Percentiles rank a stretch among this genome's conserved stretches.
phyloP scores from a whole-genome alignment of 139 green algal species.

The Chlamydomonas schloesseri region DNA sequence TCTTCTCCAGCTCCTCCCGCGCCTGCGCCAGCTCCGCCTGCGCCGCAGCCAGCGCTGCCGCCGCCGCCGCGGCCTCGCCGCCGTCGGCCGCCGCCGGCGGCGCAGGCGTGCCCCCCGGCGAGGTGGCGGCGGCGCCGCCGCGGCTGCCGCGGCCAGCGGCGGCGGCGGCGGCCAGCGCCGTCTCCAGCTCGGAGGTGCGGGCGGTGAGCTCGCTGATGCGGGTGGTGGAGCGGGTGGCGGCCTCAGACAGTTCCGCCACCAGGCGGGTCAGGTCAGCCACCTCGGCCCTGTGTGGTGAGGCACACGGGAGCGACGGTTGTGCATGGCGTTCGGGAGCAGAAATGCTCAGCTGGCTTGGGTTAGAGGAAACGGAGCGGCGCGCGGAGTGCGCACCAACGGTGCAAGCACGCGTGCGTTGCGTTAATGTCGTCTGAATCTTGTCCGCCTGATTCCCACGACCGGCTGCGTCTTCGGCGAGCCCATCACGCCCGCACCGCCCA shows the following conservation, averaged over 20 bases:
- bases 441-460: too few relatives aligned
- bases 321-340: too few relatives aligned
- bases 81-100: neutral
- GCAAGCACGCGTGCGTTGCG: too few relatives aligned
- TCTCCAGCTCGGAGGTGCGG: neutral
- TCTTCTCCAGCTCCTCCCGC: constrained; percentile 41
- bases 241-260: constrained; percentile 12
- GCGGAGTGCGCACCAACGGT: too few relatives aligned
- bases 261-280: constrained; percentile 1
- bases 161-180: neutral
- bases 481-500: too few relatives aligned
- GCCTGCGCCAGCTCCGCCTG: neutral
- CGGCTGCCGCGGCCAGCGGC: neutral
- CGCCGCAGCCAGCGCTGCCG: neutral
- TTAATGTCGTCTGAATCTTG: too few relatives aligned
- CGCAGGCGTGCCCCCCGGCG: constrained; percentile 7
- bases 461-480: too few relatives aligned
- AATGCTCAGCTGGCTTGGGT: too few relatives aligned
- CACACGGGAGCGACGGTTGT: too few relatives aligned
- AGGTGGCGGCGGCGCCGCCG: neutral
- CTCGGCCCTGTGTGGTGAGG: constrained; percentile 14
- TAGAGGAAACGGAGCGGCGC: too few relatives aligned
- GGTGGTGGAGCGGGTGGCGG: constrained; percentile 26
- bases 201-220: constrained; percentile 30
- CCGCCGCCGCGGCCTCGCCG: neutral